phyloP scores from a whole-genome alignment of 2,329 filamentous ascomycete species.

The Colletotrichum sp. region DNA sequence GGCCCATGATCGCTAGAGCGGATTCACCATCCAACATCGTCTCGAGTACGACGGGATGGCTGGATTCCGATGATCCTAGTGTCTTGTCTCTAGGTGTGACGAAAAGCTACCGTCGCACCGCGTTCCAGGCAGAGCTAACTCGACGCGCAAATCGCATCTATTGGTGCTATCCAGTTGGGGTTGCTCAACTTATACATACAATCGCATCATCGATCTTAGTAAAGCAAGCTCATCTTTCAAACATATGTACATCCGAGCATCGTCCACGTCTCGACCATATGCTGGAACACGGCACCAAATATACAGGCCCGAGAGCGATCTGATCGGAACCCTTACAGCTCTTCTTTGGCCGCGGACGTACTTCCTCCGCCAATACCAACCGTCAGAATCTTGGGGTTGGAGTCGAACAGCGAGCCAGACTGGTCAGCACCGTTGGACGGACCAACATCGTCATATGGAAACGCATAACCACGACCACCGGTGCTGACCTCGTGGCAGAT shows the following conservation, averaged over 20 bases:
- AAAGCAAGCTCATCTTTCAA: background rate
- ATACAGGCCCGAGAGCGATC: background rate
- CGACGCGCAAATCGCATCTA: background rate
- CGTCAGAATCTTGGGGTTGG: constrained; percentile 58
- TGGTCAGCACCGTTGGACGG: constrained; percentile 61
- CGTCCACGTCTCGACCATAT: background rate
- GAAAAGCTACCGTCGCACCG: background rate
- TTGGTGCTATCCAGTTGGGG: background rate
- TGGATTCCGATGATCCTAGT: background rate
- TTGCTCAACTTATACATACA: background rate
- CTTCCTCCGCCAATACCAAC: constrained; percentile 57
- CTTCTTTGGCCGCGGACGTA: background rate
- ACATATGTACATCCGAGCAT: background rate
- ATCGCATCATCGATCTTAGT: background rate
- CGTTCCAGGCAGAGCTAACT: background rate
- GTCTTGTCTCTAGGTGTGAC: background rate
- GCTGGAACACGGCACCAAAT: background rate
- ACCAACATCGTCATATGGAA: constrained; percentile 74
- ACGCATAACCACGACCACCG: constrained; percentile 70
- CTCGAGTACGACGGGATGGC: background rate
- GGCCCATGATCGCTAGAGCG: background rate
- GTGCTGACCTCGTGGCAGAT: constrained; percentile 67
- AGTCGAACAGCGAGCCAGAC: constrained; percentile 66
- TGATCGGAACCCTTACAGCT: background rate
- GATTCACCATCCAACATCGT: background rate